Percentiles rank a stretch among this genome's conserved stretches.
Conservation (phyloP, 495 filamentous ascomycete genomes). For the Penicillium fimorum region DNA sequence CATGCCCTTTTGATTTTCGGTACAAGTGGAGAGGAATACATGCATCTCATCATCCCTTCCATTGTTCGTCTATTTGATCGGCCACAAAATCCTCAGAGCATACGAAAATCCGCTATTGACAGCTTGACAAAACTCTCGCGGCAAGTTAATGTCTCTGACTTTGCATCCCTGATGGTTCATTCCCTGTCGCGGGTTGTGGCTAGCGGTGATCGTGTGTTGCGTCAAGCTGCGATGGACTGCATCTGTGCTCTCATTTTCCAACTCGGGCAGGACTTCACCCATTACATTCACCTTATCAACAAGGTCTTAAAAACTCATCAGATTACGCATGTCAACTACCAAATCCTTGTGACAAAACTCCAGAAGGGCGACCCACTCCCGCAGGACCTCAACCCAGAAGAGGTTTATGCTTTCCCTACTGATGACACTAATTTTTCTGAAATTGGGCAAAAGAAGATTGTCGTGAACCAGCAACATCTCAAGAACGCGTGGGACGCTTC, state of each 20-base stretch:
- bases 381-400: slow-evolving; percentile 88
- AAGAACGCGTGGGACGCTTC: slow-evolving; percentile 97
- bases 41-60: slow-evolving; percentile 98
- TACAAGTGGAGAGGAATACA: slow-evolving; percentile 94
- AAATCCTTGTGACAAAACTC: slow-evolving; percentile 84
- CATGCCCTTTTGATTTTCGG: slow-evolving; percentile 96
- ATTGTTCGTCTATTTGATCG: slow-evolving; percentile 91
- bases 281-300: slow-evolving; percentile 87
- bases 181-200: slow-evolving; percentile 77
- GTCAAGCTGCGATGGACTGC: slow-evolving; percentile 88
- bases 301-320: slow-evolving; percentile 66
- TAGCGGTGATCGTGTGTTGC: slow-evolving; percentile 65
- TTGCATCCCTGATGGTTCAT: slow-evolving; percentile 91
- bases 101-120: slow-evolving; percentile 88
- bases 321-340: slow-evolving; percentile 82
- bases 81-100: slow-evolving; percentile 67
- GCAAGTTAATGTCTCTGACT: slow-evolving; percentile 97
- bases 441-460: slow-evolving; percentile 86
- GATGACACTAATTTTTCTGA: slow-evolving; percentile 80
- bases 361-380: slow-evolving; percentile 91
- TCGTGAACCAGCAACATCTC: slow-evolving; percentile 94
- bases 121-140: slow-evolving; percentile 91
- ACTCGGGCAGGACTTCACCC: slow-evolving; percentile 88
- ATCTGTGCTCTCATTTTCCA: slow-evolving; percentile 94
- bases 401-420: slow-evolving; percentile 71